Conservation (phyloP, 306 rosid species). For the Prunus kanzakura region DNA sequence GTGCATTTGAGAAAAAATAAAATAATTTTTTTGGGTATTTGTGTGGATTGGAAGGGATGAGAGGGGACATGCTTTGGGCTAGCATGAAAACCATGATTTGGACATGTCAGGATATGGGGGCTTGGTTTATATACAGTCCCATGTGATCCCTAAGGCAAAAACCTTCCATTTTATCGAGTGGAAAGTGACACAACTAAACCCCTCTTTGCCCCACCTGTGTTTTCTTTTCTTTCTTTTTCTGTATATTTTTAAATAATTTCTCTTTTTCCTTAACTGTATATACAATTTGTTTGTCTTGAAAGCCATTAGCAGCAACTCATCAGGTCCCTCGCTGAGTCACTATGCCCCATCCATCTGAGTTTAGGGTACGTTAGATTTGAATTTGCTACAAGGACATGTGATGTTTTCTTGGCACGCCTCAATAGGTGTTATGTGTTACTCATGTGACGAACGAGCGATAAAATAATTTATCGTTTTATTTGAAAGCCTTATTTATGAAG, state of each 20-base stretch:
- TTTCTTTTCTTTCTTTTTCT: neutral
- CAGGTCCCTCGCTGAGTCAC: neutral
- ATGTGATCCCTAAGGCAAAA: slow-evolving; percentile 20
- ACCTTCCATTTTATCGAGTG: slow-evolving; percentile 5
- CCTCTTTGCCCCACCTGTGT: neutral
- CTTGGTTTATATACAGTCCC: slow-evolving; percentile 19
- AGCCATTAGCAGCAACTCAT: neutral
- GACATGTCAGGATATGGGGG: slow-evolving; percentile 25
- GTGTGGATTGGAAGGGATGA: slow-evolving; percentile 6
- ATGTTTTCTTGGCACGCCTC: too few species aligned
- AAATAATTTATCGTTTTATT: too few species aligned
- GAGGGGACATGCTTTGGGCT: slow-evolving; percentile 22
- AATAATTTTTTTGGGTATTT: neutral
- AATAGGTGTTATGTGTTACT: too few species aligned
- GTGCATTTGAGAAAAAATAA: neutral
- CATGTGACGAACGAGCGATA: too few species aligned
- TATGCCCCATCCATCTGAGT: neutral
- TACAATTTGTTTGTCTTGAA: neutral
- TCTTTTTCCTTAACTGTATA: neutral
- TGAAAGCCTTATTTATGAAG: too few species aligned
- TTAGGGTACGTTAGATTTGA: too few species aligned
- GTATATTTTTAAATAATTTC: neutral
- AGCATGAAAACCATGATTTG: slow-evolving; percentile 22
- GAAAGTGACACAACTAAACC: slow-evolving; percentile 21
- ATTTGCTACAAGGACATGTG: too few species aligned